phyloP scores from a whole-genome alignment of 495 filamentous ascomycete species.

The Parathielavia appendiculata region DNA sequence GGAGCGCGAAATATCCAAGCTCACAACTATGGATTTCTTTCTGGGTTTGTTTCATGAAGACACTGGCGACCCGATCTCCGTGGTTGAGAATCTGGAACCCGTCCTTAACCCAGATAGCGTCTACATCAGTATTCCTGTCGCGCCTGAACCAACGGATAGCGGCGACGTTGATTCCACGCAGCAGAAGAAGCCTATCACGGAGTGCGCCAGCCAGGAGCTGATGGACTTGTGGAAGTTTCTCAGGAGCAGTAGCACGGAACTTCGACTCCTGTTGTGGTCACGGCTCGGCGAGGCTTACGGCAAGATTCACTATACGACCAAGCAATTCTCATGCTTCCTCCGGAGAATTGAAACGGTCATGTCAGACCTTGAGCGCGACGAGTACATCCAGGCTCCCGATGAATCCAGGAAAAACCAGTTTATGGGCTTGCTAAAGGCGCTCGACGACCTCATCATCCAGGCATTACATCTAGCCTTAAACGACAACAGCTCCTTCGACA shows the following conservation, averaged over 20 bases:
- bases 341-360: constrained; percentile 78
- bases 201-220: constrained; percentile 46
- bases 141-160: constrained; percentile 13
- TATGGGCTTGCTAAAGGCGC: constrained; percentile 66
- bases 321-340: constrained; percentile 79
- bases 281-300: constrained; percentile 82
- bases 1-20: constrained; percentile 81
- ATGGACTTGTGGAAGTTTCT: constrained; percentile 80
- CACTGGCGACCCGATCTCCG: constrained; percentile 62
- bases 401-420: constrained; percentile 63
- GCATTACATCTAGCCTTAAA: constrained; percentile 60
- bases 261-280: constrained; percentile 82
- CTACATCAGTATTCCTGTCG: constrained; percentile 25
- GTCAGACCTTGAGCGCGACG: constrained; percentile 58
- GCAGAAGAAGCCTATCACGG: constrained; percentile 36
- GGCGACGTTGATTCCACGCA: constrained; percentile 17
- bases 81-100: constrained; percentile 90
- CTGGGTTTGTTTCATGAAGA: constrained; percentile 68
- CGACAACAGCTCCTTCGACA: constrained; percentile 69
- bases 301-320: constrained; percentile 73
- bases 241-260: constrained; percentile 67
- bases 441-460: constrained; percentile 69
- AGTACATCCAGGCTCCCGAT: constrained; percentile 54
- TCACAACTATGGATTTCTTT: constrained; percentile 97
- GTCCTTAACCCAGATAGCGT: constrained; percentile 72